Evolutionary conservation across 1,139 yeast genomes (phyloP), one percentile per base, ranked within the genome.

Genomic region (Taphrina betulina): DNA sequence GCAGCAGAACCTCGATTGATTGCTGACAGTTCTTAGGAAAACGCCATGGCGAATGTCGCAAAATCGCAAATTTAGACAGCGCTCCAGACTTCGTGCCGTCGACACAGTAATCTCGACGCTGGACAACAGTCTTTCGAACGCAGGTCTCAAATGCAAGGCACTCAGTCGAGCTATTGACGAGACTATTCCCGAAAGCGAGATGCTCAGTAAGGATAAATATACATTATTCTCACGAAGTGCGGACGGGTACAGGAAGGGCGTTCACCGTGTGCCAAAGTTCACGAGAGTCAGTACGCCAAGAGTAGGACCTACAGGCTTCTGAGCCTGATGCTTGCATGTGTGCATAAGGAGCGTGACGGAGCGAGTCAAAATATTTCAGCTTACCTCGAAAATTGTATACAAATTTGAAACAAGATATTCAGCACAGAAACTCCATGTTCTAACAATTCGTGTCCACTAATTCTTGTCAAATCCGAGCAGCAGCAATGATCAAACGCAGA

Each of bases 151-250:
- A n/a, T 75, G 78, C 63, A 73, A 75, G 61, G 74, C 76, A 61
- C 74, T 83, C 45, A 81, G 80, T 61, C 69, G 77, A 58, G 75
- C 84, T 59, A 73, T 78, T 65, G 72, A 70, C 3, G 66, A 77
- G 34, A 77, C 84, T 65, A 96, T 96, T 38, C 85, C 81, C 67
- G 96, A 89, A 67, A 65, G 71, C 40, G 89, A 88, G 61, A 88
- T 92, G 96, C 66, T 71, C 0, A 75, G 95, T 2, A 76, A 73
- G 63, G 95, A 92, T 72, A 92, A 92, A 71, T 92, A 92, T 72
- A 83, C 95, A 54, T 83, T 90, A 0, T 92, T 87, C 72, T 82
- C 81, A 72, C 84, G 79, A 70, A 81, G 82, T 65, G 78, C 82
- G 10, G 43, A 35, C 19, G 83, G 83, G 28, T 92, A 90, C 72